Base-by-base conservation (phyloP, 1,284 basidiomycete genomes). In the Tilletia caries region DNA sequence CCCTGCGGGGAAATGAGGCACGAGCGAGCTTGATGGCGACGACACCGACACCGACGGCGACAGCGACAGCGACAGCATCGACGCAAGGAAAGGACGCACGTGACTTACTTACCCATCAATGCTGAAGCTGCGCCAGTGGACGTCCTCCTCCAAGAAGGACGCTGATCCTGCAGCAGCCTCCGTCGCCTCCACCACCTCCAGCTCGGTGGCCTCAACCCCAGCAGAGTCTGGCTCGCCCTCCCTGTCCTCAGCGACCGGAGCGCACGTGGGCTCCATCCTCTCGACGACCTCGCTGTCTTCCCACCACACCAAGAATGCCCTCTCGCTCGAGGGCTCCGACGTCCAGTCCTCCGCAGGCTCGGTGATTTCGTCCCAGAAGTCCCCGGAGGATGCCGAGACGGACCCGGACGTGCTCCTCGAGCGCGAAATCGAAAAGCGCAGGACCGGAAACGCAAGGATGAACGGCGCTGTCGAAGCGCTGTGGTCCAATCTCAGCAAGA, bases 401-500 rank as follows among this genome's bases (percentile, higher is more conserved):
- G 58, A 62, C 32, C 58, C 58, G 34, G 58, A 62, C 29, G 20
- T 20, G 8, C 18, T 62, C 13, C 29, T 62, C 32, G 32, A 62
- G 18, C 58, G 20, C 44, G 69, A 76, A 50, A 66, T 73, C 43
- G 75, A 75, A 29, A 68, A 66, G n/a, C 71, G 73, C 50, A 70
- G 69, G 15, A 70, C 70, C 37, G 73, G 71, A 34, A 73, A 72
- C 67, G 67, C 72, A 18, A 48, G 60, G 15, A 70, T 76, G 37
- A 75, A 76, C 60, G 46, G 67, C 2, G 71, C 71, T n/a, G 74
- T 73, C 50, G 73, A 76, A 64, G 71, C 70, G 8, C 74, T 73
- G 44, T 75, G 75, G 73, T 71, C 71, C 27, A 73, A 72, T 48
- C 64, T 75, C 5, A 72, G 70, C 48, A 74, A 75, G 65, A 75